These are phyloP conservation scores for Dendrocalamus latiflorus DNA, from an alignment of 202 grass and related monocot species.

Conservation along the genomic window DNA sequence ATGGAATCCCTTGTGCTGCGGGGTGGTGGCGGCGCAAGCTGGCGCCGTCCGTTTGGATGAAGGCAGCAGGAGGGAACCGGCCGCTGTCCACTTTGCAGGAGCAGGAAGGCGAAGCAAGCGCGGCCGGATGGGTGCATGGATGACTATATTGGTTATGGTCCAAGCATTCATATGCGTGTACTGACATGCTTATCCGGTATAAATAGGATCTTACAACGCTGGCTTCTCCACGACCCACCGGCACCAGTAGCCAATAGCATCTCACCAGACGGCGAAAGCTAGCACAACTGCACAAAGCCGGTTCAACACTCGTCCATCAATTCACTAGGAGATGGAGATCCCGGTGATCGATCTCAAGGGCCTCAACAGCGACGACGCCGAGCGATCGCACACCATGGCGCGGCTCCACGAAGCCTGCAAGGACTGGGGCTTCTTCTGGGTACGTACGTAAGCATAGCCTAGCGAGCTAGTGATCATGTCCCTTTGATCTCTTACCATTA, in stretches of 20 bases:
- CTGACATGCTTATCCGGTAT: background rate
- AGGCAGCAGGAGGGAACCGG: background rate
- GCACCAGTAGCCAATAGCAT: background rate
- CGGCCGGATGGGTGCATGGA: no score
- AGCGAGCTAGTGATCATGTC: background rate
- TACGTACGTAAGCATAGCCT: conserved; percentile 9
- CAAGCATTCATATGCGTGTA: background rate
- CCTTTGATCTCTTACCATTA: background rate
- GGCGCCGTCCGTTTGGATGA: background rate
- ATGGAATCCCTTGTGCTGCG: background rate
- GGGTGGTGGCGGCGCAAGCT: background rate
- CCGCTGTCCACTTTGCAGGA: background rate
- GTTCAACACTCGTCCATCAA: background rate
- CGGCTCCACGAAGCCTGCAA: conserved; percentile 64
- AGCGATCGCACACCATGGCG: conserved; percentile 42
- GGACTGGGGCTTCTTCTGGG: conserved; percentile 97
- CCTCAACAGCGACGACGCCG: conserved; percentile 32
- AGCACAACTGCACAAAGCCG: background rate
- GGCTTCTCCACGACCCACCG: background rate
- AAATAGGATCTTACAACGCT: background rate
- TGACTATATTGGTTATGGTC: background rate
- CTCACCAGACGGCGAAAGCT: background rate
- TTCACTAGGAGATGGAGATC: conserved; percentile 39
- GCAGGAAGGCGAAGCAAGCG: background rate
- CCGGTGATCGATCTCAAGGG: conserved; percentile 69